Evolutionary conservation across 116 monocot genomes (phyloP), one percentile per base, ranked within the genome.

Genomic region (Dioscorea cayenensis): DNA sequence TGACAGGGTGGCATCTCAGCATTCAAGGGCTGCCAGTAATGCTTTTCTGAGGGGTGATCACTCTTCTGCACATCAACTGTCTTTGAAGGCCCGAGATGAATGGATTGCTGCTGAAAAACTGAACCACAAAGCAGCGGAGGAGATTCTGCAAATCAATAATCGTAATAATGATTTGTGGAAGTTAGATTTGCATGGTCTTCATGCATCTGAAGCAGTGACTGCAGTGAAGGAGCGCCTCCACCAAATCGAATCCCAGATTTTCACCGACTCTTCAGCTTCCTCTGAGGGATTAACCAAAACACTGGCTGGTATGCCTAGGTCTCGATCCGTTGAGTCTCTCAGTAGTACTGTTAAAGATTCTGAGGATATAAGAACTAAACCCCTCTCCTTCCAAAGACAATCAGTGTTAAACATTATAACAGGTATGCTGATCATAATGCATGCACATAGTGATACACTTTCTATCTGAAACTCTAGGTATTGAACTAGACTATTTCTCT

Each of bases 181-280:
- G 73, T 35, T 96, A 65, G 92, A 92, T 79, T 72, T 96, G 55
- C 93, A 92, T 77, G 96, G 96, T 55, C 81, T 96, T 51, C 93
- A 92, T 86, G 90, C 90, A 50, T 69, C 84, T 65, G 96, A 96
- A 81, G 90, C 96, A 65, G 90, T 88, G 62, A 69, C 23, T 36
- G 83, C 84, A 66, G 64, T 96, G 66, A 81, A 81, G 66, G 80
- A 83, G 25, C 88, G 70, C 77, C 75, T 96, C 13, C 51, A 61
- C 48, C 81, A 65, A 64, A 79, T 96, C 37, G 96, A 96, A 77
- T 80, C 69, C 19, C 63, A 77, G 64, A n/a, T 68, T 27, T 7
- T 70, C 23, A 35, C 51, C 37, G 73, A 75, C 23, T 13, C 38
- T 68, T 64, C 73, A 73, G 68, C 73, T 74, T 82, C 76, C 28